Evolutionary conservation across 1,139 yeast species (phyloP).

Genomic region (Suhomyces ambrosiae): DNA sequence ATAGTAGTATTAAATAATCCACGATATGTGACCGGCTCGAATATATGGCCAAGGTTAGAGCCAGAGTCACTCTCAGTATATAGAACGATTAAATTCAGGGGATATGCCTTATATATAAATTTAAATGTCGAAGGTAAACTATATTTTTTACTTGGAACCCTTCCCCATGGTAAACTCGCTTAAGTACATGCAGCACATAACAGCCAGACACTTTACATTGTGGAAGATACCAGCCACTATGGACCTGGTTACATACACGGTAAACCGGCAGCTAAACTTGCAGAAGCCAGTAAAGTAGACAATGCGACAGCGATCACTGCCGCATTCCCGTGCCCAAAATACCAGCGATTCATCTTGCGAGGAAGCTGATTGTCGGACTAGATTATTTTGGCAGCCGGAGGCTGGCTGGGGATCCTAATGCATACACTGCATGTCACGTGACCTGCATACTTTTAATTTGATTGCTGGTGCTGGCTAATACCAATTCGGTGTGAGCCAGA

Average conservation of each 20-base stretch:
- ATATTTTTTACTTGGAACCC: conserved; percentile 7
- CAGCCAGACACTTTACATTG: conserved; percentile 10
- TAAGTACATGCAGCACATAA: conserved; percentile 4
- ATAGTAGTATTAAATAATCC: background rate
- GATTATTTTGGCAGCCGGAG: conserved; percentile 4
- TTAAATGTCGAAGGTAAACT: background rate
- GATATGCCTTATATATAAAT: conserved; percentile 5
- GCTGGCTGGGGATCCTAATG: background rate
- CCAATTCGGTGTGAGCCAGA: too few relatives aligned
- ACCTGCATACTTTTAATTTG: background rate
- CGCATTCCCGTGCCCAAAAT: background rate
- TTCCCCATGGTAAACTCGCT: conserved; percentile 8
- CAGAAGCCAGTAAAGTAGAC: conserved; percentile 4
- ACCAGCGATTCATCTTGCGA: conserved; percentile 1
- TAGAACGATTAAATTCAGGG: conserved; percentile 1
- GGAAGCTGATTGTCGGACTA: background rate
- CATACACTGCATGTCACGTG: background rate
- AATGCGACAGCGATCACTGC: background rate
- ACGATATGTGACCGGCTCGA: conserved; percentile 6
- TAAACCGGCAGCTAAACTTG: conserved; percentile 1
- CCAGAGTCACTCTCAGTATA: background rate
- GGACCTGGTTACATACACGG: conserved; percentile 6
- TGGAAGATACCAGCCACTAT: conserved; percentile 10
- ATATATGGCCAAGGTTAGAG: conserved; percentile 1
- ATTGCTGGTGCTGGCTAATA: conserved; percentile 4